Evolutionary conservation across 441 rosid genomes (phyloP).

Genomic region (Populus hybrid): DNA sequence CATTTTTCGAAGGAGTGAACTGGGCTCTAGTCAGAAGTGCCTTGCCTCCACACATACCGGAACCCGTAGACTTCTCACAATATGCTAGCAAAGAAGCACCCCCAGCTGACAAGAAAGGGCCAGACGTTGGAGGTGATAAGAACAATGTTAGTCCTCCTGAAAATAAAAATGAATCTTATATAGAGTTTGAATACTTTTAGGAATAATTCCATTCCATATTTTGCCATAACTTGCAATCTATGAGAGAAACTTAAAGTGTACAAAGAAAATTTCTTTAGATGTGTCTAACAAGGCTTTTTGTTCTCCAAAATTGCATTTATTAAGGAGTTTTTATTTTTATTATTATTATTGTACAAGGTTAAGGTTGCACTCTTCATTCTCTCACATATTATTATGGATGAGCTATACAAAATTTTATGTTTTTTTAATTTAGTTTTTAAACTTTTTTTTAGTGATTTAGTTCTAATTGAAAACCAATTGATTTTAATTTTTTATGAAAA

Average conservation of each 20-base stretch:
- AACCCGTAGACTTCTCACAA: slow-evolving; percentile 60
- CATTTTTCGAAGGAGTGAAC: slow-evolving; percentile 81
- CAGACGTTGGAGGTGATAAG: slow-evolving; percentile 24
- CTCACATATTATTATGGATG: too few relatives aligned
- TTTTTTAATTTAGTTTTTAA: too few relatives aligned
- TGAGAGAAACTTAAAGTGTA: neutral
- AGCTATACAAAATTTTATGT: too few relatives aligned
- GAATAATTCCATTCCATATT: neutral
- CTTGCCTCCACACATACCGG: slow-evolving; percentile 76
- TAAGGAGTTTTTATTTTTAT: too few relatives aligned
- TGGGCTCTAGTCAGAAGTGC: slow-evolving; percentile 89
- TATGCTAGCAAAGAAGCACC: slow-evolving; percentile 52
- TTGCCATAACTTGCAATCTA: neutral
- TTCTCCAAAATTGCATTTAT: neutral
- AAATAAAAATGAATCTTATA: slow-evolving; percentile 43
- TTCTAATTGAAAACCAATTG: too few relatives aligned
- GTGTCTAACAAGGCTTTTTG: neutral
- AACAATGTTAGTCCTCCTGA: slow-evolving; percentile 19
- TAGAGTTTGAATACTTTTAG: slow-evolving; percentile 84
- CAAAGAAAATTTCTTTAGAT: neutral
- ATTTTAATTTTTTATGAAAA: too few relatives aligned
- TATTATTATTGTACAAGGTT: too few relatives aligned
- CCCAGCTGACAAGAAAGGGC: slow-evolving; percentile 27
- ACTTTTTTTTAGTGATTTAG: too few relatives aligned
- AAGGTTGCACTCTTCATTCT: too few relatives aligned